Evolutionary conservation across 371 early-diverging fungal genomes (phyloP).

Genomic region (Apophysomyces sp.): DNA sequence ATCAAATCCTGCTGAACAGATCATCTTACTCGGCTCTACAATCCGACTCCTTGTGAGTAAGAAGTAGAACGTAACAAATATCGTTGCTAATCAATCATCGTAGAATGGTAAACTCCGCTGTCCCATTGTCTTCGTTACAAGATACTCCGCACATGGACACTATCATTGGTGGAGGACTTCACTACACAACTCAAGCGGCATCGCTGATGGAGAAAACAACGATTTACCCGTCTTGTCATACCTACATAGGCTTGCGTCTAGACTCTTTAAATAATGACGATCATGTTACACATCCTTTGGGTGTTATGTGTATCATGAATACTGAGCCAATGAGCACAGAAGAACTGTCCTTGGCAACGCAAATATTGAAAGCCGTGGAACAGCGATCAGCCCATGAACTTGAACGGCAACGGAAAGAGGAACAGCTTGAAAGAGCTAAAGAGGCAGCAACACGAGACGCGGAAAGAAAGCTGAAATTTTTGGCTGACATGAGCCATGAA

Average conservation of each 20-base stretch:
- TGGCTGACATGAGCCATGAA: conserved; percentile 61
- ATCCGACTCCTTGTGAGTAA: conserved; percentile 6
- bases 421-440: conserved; percentile 44
- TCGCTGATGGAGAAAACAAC: not conserved
- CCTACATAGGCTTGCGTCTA: not conserved
- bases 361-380: conserved; percentile 30
- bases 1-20: conserved; percentile 5
- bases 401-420: conserved; percentile 39
- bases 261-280: conserved; percentile 3
- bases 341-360: conserved; percentile 3
- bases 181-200: not conserved
- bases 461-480: conserved; percentile 60
- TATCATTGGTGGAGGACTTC: not conserved
- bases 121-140: conserved; percentile 1
- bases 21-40: not conserved
- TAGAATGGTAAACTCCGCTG: not conserved
- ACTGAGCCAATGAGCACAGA: conserved; percentile 10
- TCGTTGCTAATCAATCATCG: not conserved
- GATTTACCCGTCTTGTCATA: conserved; percentile 3
- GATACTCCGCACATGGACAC: conserved; percentile 9
- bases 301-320: conserved; percentile 11
- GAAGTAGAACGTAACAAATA: not conserved
- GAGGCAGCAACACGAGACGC: conserved; percentile 54
- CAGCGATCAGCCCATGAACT: conserved; percentile 46
- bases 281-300: conserved; percentile 6